A percentile compares a stretch with the other conserved stretches of the same genome.
Conservation (phyloP, 148 eudicot genomes). For the Polygonum aviculare region DNA sequence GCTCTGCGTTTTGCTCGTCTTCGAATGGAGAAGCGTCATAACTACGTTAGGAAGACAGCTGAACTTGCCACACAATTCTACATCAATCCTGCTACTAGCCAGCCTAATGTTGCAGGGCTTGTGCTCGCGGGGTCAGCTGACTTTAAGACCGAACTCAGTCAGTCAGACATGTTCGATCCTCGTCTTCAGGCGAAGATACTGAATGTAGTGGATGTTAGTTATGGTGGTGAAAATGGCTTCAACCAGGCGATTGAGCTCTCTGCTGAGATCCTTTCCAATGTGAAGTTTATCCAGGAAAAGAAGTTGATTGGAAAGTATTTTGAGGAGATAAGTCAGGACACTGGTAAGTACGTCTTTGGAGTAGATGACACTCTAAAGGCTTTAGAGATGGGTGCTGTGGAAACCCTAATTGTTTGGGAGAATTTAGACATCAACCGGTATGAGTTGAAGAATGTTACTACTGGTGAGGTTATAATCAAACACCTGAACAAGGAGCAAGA, state of each 20-base stretch:
- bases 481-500: slow-evolving; percentile 19
- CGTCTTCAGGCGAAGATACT: slow-evolving; percentile 19
- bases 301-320: slow-evolving; percentile 19
- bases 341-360: slow-evolving; percentile 19
- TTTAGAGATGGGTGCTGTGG: slow-evolving; percentile 19
- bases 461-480: slow-evolving; percentile 12
- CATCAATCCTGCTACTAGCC: slow-evolving; percentile 16
- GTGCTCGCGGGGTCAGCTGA: slow-evolving; percentile 19
- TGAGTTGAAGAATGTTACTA: slow-evolving; percentile 12
- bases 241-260: slow-evolving; percentile 20
- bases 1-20: slow-evolving; percentile 19
- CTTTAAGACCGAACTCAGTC: slow-evolving; percentile 17
- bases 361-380: slow-evolving; percentile 17
- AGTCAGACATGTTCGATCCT: slow-evolving; percentile 18
- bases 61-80: slow-evolving; percentile 17
- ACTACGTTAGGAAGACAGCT: slow-evolving; percentile 20
- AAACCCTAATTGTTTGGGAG: slow-evolving; percentile 18
- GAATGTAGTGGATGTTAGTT: slow-evolving; percentile 15
- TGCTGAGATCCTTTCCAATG: slow-evolving; percentile 18
- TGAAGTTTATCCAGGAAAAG: slow-evolving; percentile 18
- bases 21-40: slow-evolving; percentile 17
- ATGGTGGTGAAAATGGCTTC: slow-evolving; percentile 18
- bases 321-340: slow-evolving; percentile 21
- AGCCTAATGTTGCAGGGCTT: slow-evolving; percentile 17
- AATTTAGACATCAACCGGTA: slow-evolving; percentile 15